Conservation (phyloP, 1,284 basidiomycete genomes). For the Trametes pubescens region DNA sequence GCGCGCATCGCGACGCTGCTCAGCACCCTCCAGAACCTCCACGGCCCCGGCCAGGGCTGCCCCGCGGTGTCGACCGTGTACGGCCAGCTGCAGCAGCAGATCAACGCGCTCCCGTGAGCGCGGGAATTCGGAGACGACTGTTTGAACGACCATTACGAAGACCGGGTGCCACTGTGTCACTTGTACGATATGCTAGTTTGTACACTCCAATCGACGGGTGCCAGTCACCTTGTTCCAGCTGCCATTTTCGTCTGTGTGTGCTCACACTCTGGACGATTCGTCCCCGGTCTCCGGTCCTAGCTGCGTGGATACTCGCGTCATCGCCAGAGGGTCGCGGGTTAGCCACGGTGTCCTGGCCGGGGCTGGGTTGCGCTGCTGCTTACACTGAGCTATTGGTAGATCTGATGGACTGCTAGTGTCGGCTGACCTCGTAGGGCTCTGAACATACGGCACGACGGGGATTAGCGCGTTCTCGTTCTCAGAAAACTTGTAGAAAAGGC, state of each 20-base stretch:
- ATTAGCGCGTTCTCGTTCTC: too few relatives aligned
- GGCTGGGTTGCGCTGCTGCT: too few relatives aligned
- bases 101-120: conserved; percentile 33
- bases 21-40: conserved; percentile 45
- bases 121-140: not conserved
- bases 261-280: not conserved
- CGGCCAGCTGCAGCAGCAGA: conserved; percentile 42
- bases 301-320: not conserved
- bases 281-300: not conserved
- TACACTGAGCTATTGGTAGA: too few relatives aligned
- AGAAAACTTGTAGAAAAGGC: too few relatives aligned
- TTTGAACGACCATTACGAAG: not conserved
- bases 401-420: too few relatives aligned
- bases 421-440: too few relatives aligned
- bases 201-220: conserved; percentile 31
- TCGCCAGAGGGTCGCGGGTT: too few relatives aligned
- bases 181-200: conserved; percentile 30
- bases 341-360: too few relatives aligned
- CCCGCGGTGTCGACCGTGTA: conserved; percentile 42
- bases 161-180: conserved; percentile 6
- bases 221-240: conserved; percentile 34
- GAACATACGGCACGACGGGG: too few relatives aligned
- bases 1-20: conserved; percentile 39
- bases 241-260: not conserved
- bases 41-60: conserved; percentile 44